These are phyloP conservation scores for Apiotrichum mycotoxinovorans DNA, from an alignment of 1,284 basidiomycete species.

Conservation along the genomic window DNA sequence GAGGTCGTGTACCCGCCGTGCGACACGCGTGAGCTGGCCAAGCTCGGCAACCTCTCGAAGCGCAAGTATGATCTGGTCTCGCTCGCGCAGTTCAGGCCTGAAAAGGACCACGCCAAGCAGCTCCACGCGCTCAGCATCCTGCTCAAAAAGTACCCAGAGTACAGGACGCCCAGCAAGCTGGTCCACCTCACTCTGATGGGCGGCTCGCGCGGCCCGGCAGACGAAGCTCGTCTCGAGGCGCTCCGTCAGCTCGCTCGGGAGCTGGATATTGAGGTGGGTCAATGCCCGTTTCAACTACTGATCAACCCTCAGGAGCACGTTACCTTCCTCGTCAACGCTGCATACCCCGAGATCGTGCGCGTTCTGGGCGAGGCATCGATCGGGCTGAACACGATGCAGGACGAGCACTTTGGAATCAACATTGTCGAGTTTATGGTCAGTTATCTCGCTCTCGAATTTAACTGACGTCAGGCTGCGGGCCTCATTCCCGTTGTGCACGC, in stretches of 20 bases:
- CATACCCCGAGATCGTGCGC: constrained; percentile 66
- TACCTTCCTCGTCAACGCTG: constrained; percentile 77
- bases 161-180: constrained; percentile 21
- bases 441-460: constrained; percentile 1
- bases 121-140: constrained; percentile 66
- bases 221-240: constrained; percentile 65
- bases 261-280: constrained; percentile 62
- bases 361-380: constrained; percentile 72
- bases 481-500: constrained; percentile 88
- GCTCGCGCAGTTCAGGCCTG: constrained; percentile 92
- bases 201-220: constrained; percentile 71
- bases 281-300: neutral
- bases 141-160: constrained; percentile 61
- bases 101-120: constrained; percentile 89
- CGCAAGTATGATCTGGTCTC: constrained; percentile 72
- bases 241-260: constrained; percentile 62
- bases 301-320: constrained; percentile 62
- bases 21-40: constrained; percentile 70
- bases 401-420: constrained; percentile 99
- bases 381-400: constrained; percentile 94
- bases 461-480: constrained; percentile 72
- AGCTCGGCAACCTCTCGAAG: constrained; percentile 58
- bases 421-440: constrained; percentile 94
- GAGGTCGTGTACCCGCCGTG: constrained; percentile 85
- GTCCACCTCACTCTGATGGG: constrained; percentile 62